phyloP scores from a whole-genome alignment of 108 stramenopile genomes.

The Nitzschia inconspicua region DNA sequence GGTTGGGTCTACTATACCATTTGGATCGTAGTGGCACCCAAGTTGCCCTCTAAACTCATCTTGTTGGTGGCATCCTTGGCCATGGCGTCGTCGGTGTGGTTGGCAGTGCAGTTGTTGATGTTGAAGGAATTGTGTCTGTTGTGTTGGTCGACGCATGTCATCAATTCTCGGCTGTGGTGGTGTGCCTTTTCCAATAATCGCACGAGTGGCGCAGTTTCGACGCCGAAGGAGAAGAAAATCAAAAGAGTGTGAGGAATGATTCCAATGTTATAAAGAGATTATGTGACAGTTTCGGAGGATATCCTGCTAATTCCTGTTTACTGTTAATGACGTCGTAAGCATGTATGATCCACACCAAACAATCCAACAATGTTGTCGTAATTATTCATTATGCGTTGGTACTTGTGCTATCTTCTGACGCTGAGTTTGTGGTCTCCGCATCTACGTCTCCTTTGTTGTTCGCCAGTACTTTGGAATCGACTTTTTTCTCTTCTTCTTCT shows the following conservation, averaged over 20 bases:
- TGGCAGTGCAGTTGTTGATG: slow-evolving; percentile 53
- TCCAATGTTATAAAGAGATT: not conserved
- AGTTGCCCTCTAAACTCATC: slow-evolving; percentile 26
- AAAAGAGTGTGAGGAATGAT: slow-evolving; percentile 5
- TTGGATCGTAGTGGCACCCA: slow-evolving; percentile 7
- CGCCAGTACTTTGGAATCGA: no score
- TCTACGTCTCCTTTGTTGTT: slow-evolving; percentile 18
- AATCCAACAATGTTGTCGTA: no score
- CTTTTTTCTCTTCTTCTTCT: slow-evolving; percentile 34
- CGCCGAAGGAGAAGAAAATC: slow-evolving; percentile 7
- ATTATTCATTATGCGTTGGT: no score
- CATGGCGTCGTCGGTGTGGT: slow-evolving; percentile 54
- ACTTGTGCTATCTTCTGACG: no score
- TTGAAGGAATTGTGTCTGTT: slow-evolving; percentile 68
- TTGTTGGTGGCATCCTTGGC: slow-evolving; percentile 28
- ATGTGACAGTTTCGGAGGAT: no score
- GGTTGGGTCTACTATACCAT: slow-evolving; percentile 66
- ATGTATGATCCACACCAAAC: no score
- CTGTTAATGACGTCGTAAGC: no score
- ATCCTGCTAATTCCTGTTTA: not conserved
- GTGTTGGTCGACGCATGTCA: slow-evolving; percentile 67
- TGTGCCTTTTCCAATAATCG: slow-evolving; percentile 4
- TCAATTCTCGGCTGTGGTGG: slow-evolving; percentile 55
- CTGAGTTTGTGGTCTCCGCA: no score
- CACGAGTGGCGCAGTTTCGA: not conserved